Conservation (phyloP, 331 rosid genomes). For the Rosa hybrid region DNA sequence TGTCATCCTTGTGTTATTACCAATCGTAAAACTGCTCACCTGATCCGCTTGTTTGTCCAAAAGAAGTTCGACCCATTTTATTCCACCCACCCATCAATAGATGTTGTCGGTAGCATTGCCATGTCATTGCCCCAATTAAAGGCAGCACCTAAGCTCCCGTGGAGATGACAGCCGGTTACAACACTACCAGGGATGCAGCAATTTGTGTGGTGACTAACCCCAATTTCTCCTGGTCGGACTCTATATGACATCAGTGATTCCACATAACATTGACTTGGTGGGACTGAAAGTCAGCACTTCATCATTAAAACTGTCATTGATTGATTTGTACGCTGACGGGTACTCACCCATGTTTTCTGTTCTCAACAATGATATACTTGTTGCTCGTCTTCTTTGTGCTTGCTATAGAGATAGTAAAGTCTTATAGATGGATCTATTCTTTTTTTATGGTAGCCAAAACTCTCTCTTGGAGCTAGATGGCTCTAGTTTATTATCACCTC, state of each 20-base stretch:
- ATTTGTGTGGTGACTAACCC: neutral
- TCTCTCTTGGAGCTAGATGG: neutral
- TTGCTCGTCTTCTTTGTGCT: neutral
- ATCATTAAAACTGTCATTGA: neutral
- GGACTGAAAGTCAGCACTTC: neutral
- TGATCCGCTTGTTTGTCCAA: neutral
- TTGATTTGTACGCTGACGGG: neutral
- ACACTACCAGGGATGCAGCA: neutral
- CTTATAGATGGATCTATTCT: neutral
- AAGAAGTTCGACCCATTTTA: neutral
- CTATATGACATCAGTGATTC: neutral
- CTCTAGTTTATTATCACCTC: neutral
- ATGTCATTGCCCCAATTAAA: neutral
- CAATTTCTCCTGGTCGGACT: conserved; percentile 1
- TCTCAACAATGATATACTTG: neutral
- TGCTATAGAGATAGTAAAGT: neutral
- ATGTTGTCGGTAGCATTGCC: neutral
- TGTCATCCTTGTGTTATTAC: neutral
- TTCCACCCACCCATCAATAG: neutral
- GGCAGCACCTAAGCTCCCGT: neutral
- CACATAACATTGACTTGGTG: neutral
- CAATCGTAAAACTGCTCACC: neutral
- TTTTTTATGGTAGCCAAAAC: neutral
- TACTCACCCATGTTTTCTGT: neutral
- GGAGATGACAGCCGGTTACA: neutral